Percentiles rank a stretch among this genome's conserved stretches.
phyloP scores from a whole-genome alignment of 1,284 basidiomycete species.

The Testicularia cyperi region DNA sequence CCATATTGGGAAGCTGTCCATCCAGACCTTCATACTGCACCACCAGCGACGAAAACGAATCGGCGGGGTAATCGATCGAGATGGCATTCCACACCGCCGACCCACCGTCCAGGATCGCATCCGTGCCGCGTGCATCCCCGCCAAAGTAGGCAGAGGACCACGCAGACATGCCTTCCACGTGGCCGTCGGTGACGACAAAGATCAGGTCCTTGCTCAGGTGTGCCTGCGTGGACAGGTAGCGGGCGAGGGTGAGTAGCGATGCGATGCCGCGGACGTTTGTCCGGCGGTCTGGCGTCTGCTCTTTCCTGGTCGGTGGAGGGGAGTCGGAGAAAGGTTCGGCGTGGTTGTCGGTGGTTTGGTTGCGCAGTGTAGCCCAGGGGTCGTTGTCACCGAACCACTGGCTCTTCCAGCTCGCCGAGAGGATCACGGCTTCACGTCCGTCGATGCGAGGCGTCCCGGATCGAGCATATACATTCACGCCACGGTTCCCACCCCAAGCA shows the following conservation, averaged over 20 bases:
- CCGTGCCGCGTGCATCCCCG: conserved; percentile 67
- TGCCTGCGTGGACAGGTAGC: conserved; percentile 68
- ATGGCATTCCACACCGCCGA: conserved; percentile 77
- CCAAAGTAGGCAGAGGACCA: conserved; percentile 85
- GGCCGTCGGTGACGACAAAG: conserved; percentile 84
- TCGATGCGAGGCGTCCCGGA: conserved; percentile 80
- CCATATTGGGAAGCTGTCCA: conserved; percentile 92
- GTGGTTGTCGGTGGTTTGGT: no score
- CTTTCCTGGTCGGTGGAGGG: no score
- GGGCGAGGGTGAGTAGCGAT: conserved; percentile 76
- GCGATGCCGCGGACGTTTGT: conserved; percentile 82
- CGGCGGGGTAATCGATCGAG: conserved; percentile 91
- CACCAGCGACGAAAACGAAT: conserved; percentile 90
- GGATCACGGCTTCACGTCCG: conserved; percentile 75
- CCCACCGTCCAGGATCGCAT: conserved; percentile 63
- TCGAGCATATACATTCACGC: conserved; percentile 80
- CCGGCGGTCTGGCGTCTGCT: conserved; percentile 1
- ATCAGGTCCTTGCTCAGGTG: conserved; percentile 69
- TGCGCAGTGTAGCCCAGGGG: no score
- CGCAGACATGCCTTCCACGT: conserved; percentile 87
- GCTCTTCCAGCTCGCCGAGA: conserved; percentile 61
- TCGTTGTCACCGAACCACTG: conserved; percentile 30
- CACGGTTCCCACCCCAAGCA: conserved; percentile 47
- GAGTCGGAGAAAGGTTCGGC: conserved; percentile 9
- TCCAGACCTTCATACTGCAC: conserved; percentile 93